Percentiles rank a stretch among this genome's conserved stretches.
Evolutionary conservation across 257 asterid species (phyloP).

Genomic region (Solanum medicagineum): DNA sequence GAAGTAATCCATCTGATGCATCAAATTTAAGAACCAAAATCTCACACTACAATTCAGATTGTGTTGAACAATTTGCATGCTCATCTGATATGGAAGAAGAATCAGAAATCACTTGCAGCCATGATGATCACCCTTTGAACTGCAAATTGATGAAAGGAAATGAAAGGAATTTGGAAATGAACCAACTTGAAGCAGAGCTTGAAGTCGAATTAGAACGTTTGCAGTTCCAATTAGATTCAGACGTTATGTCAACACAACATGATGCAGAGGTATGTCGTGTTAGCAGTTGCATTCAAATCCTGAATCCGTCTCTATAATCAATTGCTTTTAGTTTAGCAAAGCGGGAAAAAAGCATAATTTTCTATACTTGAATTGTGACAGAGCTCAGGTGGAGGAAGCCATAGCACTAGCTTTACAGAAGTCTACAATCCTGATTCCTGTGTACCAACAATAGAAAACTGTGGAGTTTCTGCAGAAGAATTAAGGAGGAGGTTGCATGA

Average conservation of each 20-base stretch:
- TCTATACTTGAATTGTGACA: not conserved
- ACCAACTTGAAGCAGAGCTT: slow-evolving; percentile 54
- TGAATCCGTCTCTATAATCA: not conserved
- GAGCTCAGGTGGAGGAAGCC: slow-evolving; percentile 31
- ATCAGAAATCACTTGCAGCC: slow-evolving; percentile 8
- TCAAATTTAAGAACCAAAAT: slow-evolving; percentile 7
- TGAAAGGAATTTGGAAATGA: slow-evolving; percentile 32
- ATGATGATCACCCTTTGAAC: slow-evolving; percentile 5
- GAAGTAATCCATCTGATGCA: not conserved
- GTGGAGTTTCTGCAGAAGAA: slow-evolving; percentile 47
- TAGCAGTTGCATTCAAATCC: not conserved
- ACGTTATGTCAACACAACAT: slow-evolving; percentile 7
- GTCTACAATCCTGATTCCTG: not conserved
- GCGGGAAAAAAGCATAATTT: not conserved
- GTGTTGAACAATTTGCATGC: slow-evolving; percentile 7
- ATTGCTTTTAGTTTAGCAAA: not conserved
- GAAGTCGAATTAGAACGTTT: slow-evolving; percentile 48
- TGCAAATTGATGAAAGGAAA: not conserved
- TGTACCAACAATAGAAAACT: not conserved
- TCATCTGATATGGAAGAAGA: slow-evolving; percentile 3
- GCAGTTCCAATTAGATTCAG: slow-evolving; percentile 29
- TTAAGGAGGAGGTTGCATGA: slow-evolving; percentile 48
- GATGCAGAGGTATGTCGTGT: slow-evolving; percentile 30
- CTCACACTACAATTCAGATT: slow-evolving; percentile 7
- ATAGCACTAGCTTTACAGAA: slow-evolving; percentile 13